Conservation (phyloP, 352 stramenopile genomes). For the Phytopythium cucurbitacearum region DNA sequence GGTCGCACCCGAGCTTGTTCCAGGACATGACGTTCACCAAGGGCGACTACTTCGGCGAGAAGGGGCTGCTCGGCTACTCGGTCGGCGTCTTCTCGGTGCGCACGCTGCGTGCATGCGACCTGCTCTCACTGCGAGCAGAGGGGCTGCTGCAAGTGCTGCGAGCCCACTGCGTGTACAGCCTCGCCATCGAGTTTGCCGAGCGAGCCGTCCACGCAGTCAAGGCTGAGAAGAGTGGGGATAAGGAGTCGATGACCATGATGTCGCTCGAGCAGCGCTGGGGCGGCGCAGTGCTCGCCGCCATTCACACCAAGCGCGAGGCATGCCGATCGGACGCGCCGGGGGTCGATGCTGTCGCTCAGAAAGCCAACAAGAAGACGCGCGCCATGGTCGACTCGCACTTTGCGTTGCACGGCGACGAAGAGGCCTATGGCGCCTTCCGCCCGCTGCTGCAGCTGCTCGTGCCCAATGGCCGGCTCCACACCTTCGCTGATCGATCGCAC, state of each 20-base stretch:
- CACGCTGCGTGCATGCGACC: conserved; percentile 48
- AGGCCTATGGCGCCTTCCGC: conserved; percentile 31
- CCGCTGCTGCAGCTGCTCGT: conserved; percentile 49
- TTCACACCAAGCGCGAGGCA: conserved; percentile 22
- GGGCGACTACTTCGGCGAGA: conserved; percentile 59
- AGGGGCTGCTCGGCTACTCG: conserved; percentile 44
- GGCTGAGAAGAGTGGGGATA: conserved; percentile 11
- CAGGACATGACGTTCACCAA: conserved; percentile 28
- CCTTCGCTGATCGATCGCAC: conserved; percentile 3
- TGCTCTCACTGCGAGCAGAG: conserved; percentile 46
- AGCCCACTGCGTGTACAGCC: conserved; percentile 27
- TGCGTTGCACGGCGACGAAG: conserved; percentile 19
- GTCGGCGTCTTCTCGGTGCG: conserved; percentile 43
- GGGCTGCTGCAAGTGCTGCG: conserved; percentile 36
- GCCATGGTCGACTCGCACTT: conserved; percentile 23
- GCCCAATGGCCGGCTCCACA: conserved; percentile 38
- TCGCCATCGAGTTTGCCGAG: conserved; percentile 36
- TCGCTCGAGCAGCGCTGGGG: conserved; percentile 45
- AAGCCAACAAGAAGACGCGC: conserved; percentile 18
- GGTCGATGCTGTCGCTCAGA: not conserved
- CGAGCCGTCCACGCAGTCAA: conserved; percentile 15
- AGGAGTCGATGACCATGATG: conserved; percentile 6
- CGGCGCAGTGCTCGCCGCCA: conserved; percentile 19
- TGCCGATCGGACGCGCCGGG: not conserved
- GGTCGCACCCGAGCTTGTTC: conserved; percentile 16